phyloP scores from a whole-genome alignment of 75 land plant genomes.

The Chamaecyparis obtusa region DNA sequence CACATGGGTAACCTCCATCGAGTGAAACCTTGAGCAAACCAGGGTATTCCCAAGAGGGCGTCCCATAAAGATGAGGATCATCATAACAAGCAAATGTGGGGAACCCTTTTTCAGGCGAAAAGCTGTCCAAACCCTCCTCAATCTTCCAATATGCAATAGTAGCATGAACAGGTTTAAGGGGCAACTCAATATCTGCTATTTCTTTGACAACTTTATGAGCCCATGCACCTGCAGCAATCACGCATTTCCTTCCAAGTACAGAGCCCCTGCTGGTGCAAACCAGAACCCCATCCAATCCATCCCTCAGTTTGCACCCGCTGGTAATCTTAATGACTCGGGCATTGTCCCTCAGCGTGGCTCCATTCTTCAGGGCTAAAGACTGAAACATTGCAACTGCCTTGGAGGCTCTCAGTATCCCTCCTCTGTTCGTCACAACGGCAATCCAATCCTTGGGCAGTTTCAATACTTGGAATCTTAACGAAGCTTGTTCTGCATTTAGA shows the following conservation, averaged over 20 bases:
- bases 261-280: constrained; percentile 37
- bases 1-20: constrained; percentile 70
- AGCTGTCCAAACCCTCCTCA: constrained; percentile 29
- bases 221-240: constrained; percentile 90
- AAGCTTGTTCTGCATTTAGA: constrained; percentile 26
- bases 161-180: constrained; percentile 68
- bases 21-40: constrained; percentile 72
- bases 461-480: constrained; percentile 24
- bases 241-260: constrained; percentile 54
- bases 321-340: constrained; percentile 39
- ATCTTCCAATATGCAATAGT: constrained; percentile 78
- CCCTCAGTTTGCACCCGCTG: constrained; percentile 21
- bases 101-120: constrained; percentile 45
- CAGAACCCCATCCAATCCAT: constrained; percentile 22
- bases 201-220: constrained; percentile 45
- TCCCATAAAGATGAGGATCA: constrained; percentile 71
- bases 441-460: constrained; percentile 56
- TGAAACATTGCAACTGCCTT: constrained; percentile 92
- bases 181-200: constrained; percentile 50
- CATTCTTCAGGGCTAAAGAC: constrained; percentile 57
- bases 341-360: constrained; percentile 68
- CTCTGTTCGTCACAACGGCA: constrained; percentile 43
- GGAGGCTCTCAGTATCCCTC: constrained; percentile 77
- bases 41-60: constrained; percentile 82
- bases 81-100: constrained; percentile 79